Evolutionary conservation across 148 eudicot genomes (phyloP).

Genomic region (Nepenthes gracilis): DNA sequence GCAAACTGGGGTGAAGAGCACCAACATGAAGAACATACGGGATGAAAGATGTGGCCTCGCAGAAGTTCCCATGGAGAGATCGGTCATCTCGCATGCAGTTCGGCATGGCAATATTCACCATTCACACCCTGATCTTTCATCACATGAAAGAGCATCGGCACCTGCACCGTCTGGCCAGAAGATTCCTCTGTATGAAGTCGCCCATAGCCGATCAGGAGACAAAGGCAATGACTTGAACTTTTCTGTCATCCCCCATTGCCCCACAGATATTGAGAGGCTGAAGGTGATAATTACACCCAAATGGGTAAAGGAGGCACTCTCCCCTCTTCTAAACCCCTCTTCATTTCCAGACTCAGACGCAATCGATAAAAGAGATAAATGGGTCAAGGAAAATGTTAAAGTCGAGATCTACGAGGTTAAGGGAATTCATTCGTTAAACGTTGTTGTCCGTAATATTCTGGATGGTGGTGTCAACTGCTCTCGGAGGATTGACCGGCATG

Average conservation of each 20-base stretch:
- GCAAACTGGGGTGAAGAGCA: conserved; percentile 35
- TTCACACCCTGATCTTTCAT: conserved; percentile 5
- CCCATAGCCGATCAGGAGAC: conserved; percentile 93
- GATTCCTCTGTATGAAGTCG: conserved; percentile 55
- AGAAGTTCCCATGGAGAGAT: conserved; percentile 5
- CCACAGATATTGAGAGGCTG: conserved; percentile 56
- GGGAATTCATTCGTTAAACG: conserved; percentile 69
- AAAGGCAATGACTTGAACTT: conserved; percentile 95
- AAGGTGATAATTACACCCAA: conserved; percentile 51
- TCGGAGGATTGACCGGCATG: conserved; percentile 87
- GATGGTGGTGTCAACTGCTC: conserved; percentile 98
- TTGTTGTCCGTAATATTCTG: conserved; percentile 71
- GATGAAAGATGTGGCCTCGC: conserved; percentile 10
- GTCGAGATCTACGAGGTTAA: conserved; percentile 79
- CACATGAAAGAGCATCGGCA: conserved; percentile 12
- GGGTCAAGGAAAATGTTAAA: conserved; percentile 56
- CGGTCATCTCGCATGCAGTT: conserved; percentile 6
- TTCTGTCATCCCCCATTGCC: conserved; percentile 77
- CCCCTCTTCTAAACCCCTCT: conserved; percentile 46
- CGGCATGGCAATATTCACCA: conserved; percentile 9
- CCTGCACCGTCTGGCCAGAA: conserved; percentile 53
- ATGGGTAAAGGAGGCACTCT: conserved; percentile 70
- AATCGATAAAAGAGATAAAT: conserved; percentile 39
- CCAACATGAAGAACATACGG: conserved; percentile 12
- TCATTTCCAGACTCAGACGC: conserved; percentile 49